Percentiles rank a stretch among this genome's conserved stretches.
These are phyloP conservation scores for Phialemoniopsis sp. DNA, from an alignment of 2,329 filamentous ascomycete species.

Conservation along the genomic window DNA sequence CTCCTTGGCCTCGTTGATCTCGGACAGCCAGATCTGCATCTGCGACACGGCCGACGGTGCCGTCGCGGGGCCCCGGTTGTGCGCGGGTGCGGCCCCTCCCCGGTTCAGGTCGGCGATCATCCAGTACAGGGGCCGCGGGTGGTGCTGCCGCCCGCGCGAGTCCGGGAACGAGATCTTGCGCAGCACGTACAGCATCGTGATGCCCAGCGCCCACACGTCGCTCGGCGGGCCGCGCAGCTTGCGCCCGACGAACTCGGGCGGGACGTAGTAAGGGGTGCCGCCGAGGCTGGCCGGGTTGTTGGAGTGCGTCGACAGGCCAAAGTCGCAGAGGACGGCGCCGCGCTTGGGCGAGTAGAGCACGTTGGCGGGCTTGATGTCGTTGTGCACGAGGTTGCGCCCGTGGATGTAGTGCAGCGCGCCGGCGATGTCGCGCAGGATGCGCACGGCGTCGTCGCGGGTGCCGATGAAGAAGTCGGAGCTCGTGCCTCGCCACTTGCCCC, in stretches of 20 bases:
- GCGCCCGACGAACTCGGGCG: conserved; percentile 55
- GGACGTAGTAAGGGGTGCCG: conserved; percentile 59
- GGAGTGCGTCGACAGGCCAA: conserved; percentile 49
- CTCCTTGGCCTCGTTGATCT: conserved; percentile 44
- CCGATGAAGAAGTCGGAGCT: conserved; percentile 46
- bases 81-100: conserved; percentile 20
- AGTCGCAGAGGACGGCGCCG: conserved; percentile 57
- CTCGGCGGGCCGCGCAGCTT: conserved; percentile 49
- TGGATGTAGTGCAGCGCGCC: conserved; percentile 54
- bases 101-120: conserved; percentile 51
- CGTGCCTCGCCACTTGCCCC: conserved; percentile 43
- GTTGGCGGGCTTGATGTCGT: conserved; percentile 60
- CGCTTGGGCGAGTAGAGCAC: conserved; percentile 56
- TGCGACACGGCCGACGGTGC: conserved; percentile 35
- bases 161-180: conserved; percentile 53
- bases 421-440: conserved; percentile 50
- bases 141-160: conserved; percentile 39
- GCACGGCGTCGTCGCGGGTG: conserved; percentile 39
- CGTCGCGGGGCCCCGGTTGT: conserved; percentile 11
- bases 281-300: conserved; percentile 43
- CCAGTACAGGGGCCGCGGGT: conserved; percentile 52
- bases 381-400: conserved; percentile 48
- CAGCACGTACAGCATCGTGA: conserved; percentile 58
- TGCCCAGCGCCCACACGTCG: conserved; percentile 56
- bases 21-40: conserved; percentile 53